Conservation (phyloP, 2,329 filamentous ascomycete genomes). For the Epichloe amarillans region DNA sequence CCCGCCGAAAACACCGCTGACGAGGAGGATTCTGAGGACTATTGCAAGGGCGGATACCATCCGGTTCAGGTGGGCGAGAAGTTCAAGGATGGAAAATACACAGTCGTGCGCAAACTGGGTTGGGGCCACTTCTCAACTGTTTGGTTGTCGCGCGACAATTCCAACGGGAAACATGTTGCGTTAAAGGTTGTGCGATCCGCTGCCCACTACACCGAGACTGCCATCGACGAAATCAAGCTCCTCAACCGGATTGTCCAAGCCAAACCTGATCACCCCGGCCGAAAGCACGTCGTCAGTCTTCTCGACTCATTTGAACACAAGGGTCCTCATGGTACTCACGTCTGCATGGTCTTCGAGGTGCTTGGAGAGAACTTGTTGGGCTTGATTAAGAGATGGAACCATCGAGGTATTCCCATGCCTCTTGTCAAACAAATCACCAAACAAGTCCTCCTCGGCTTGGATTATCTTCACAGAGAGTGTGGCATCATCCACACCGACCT, state of each 20-base stretch:
- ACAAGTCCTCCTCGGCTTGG: constrained; percentile 86
- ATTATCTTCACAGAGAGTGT: constrained; percentile 94
- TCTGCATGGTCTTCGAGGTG: constrained; percentile 99
- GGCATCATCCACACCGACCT: constrained; percentile 97
- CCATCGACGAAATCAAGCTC: constrained; percentile 96
- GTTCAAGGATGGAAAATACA: constrained; percentile 96
- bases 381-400: constrained; percentile 96
- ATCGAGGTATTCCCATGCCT: constrained; percentile 89
- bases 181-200: constrained; percentile 96
- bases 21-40: constrained; percentile 97
- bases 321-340: constrained; percentile 88
- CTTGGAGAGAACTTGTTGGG: constrained; percentile 89
- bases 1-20: constrained; percentile 84
- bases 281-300: constrained; percentile 88
- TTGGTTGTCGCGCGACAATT: constrained; percentile 72
- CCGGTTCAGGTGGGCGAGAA: constrained; percentile 88
- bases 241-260: constrained; percentile 94
- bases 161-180: constrained; percentile 83
- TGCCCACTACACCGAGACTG: constrained; percentile 96
- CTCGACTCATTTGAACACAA: constrained; percentile 97
- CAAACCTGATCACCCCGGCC: constrained; percentile 86
- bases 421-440: constrained; percentile 98
- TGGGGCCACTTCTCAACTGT: constrained; percentile 99
- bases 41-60: constrained; percentile 98
- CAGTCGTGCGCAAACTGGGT: constrained; percentile 86